A percentile compares a stretch with the other conserved stretches of the same genome.
Evolutionary conservation across 257 asterid genomes (phyloP).

Genomic region (Solanum raphanifolium): DNA sequence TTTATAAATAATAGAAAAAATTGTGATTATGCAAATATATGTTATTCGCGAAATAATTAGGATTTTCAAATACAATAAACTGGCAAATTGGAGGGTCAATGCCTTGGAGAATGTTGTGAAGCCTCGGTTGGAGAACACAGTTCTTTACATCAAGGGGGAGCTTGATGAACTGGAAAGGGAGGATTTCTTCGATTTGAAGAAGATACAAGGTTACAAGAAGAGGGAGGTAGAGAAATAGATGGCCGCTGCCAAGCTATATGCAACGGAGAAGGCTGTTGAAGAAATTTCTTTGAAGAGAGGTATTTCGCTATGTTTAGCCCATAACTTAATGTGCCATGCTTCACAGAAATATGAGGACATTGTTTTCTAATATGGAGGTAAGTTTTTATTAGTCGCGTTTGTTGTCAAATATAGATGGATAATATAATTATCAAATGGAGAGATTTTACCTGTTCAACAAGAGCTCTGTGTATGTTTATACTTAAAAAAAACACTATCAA

Average conservation of each 20-base stretch:
- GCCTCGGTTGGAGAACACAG: not conserved
- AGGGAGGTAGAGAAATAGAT: slow-evolving; percentile 24
- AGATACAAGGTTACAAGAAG: slow-evolving; percentile 38
- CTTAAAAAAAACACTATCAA: not conserved
- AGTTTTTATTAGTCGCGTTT: not conserved
- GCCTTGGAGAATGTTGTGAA: slow-evolving; percentile 41
- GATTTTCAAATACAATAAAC: too few relatives aligned
- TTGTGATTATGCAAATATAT: too few relatives aligned
- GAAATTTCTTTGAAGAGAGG: slow-evolving; percentile 23
- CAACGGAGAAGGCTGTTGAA: slow-evolving; percentile 19
- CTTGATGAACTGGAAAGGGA: slow-evolving; percentile 39
- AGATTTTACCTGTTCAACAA: not conserved
- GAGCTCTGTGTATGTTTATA: not conserved
- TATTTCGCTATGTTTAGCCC: not conserved
- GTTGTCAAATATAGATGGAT: not conserved
- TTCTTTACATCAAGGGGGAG: slow-evolving; percentile 33
- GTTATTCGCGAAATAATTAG: too few relatives aligned
- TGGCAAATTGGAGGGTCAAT: slow-evolving; percentile 33
- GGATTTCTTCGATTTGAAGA: slow-evolving; percentile 40
- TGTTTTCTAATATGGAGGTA: slow-evolving; percentile 21
- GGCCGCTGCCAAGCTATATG: slow-evolving; percentile 21
- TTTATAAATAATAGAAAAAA: too few relatives aligned
- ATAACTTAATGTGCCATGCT: too few relatives aligned
- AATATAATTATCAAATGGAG: not conserved
- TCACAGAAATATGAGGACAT: not conserved